Conservation (phyloP, 306 rosid species). For the Vigna reflexopilosa region DNA sequence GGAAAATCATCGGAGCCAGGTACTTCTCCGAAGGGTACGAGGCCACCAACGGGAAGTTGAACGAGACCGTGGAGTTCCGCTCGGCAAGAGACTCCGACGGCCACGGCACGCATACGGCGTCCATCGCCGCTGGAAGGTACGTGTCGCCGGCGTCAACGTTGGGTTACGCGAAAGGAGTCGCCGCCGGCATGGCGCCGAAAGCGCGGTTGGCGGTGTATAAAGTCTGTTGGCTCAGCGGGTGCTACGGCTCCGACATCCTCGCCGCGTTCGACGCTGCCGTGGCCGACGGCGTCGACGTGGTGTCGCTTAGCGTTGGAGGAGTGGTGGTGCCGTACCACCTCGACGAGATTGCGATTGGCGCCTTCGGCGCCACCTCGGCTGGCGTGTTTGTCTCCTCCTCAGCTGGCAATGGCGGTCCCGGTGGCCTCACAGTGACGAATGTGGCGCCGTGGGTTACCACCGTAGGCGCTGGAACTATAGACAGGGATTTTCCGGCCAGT, state of each 20-base stretch:
- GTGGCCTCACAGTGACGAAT: constrained; percentile 80
- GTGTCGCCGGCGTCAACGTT: constrained; percentile 78
- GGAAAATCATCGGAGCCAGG: constrained; percentile 81
- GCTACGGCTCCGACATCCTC: constrained; percentile 84
- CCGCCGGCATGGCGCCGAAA: constrained; percentile 94
- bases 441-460: constrained; percentile 94
- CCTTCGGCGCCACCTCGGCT: constrained; percentile 63
- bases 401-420: constrained; percentile 92
- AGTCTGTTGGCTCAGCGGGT: constrained; percentile 85
- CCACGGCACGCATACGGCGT: constrained; percentile 89
- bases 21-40: constrained; percentile 76
- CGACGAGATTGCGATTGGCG: constrained; percentile 78
- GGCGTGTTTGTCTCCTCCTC: constrained; percentile 88
- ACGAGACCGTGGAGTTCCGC: constrained; percentile 70
- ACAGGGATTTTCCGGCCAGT: constrained; percentile 83
- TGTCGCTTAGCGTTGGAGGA: constrained; percentile 88
- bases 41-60: constrained; percentile 78
- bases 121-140: constrained; percentile 85
- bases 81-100: constrained; percentile 91
- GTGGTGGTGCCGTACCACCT: constrained; percentile 88
- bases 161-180: constrained; percentile 78
- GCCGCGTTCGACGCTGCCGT: constrained; percentile 91
- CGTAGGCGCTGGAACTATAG: constrained; percentile 94
- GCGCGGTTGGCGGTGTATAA: constrained; percentile 83
- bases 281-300: constrained; percentile 76